A percentile compares a stretch with the other conserved stretches of the same genome.
These are phyloP conservation scores for Dactylellina leptospora DNA, from an alignment of 2,329 filamentous ascomycete species.

Conservation along the genomic window DNA sequence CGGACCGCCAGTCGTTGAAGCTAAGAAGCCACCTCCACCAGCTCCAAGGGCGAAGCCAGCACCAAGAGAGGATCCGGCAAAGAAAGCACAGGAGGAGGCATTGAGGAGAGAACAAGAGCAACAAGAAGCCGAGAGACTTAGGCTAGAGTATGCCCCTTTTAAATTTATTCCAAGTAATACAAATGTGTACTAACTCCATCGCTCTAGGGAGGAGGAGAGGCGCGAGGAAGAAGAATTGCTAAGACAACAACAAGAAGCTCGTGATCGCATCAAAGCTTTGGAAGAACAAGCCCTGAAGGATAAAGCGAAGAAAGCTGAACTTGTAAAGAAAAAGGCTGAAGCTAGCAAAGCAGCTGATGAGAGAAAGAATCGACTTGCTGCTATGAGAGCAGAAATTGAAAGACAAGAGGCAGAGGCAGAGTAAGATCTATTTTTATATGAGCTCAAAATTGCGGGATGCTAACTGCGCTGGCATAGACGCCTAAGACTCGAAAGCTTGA, in stretches of 20 bases:
- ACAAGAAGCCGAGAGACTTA: slow-evolving; percentile 76
- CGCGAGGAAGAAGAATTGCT: slow-evolving; percentile 82
- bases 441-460: slow-evolving; percentile 5
- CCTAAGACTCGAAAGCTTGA: slow-evolving; percentile 78
- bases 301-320: slow-evolving; percentile 95
- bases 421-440: slow-evolving; percentile 8
- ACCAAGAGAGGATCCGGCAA: slow-evolving; percentile 72
- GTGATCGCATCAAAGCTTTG: slow-evolving; percentile 83
- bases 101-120: slow-evolving; percentile 69
- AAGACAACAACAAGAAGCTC: slow-evolving; percentile 80
- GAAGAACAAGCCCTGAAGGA: slow-evolving; percentile 93
- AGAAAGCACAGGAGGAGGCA: slow-evolving; percentile 72
- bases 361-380: slow-evolving; percentile 83
- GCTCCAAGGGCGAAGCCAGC: slow-evolving; percentile 72
- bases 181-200: slow-evolving; percentile 56
- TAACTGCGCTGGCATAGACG: slow-evolving; percentile 52
- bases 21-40: slow-evolving; percentile 74
- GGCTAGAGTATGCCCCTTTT: slow-evolving; percentile 77
- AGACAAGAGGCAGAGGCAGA: slow-evolving; percentile 79
- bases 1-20: slow-evolving; percentile 68
- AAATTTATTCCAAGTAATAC: background rate
- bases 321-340: slow-evolving; percentile 90
- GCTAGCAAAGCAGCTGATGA: slow-evolving; percentile 86
- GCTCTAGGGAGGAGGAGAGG: slow-evolving; percentile 76
- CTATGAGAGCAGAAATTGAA: slow-evolving; percentile 89